Evolutionary conservation across 306 rosid species (phyloP).

Genomic region (Pyrus bretschneideri): DNA sequence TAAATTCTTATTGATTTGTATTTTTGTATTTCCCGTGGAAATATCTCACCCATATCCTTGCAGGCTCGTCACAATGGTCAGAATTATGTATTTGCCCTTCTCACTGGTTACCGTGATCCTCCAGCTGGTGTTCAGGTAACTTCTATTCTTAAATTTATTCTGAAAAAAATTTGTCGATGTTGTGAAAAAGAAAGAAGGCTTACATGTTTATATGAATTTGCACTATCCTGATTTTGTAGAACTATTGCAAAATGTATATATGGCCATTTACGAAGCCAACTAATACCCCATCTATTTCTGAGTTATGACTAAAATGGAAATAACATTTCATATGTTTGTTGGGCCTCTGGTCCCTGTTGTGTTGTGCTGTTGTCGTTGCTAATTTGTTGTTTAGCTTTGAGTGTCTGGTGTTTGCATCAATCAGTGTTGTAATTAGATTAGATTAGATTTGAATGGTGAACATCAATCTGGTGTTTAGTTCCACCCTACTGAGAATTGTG

Average conservation of each 20-base stretch:
- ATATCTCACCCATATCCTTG: constrained; percentile 15
- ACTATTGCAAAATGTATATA: neutral
- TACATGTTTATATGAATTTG: neutral
- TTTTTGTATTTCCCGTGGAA: neutral
- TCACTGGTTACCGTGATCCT: constrained; percentile 93
- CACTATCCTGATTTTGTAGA: neutral
- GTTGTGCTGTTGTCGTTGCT: neutral
- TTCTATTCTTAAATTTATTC: neutral
- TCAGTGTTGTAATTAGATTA: neutral
- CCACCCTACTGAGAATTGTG: neutral
- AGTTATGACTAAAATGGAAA: neutral
- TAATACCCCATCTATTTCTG: too few species aligned
- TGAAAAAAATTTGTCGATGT: neutral
- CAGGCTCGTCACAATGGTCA: constrained; percentile 99
- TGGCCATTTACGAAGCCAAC: neutral
- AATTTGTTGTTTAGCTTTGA: neutral
- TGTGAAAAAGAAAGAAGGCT: neutral
- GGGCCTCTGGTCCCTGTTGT: neutral
- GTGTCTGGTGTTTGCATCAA: neutral
- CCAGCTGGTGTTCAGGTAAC: constrained; percentile 89
- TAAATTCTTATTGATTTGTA: constrained; percentile 1
- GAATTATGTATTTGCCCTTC: constrained; percentile 82
- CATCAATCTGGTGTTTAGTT: neutral
- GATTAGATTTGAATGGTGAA: neutral
- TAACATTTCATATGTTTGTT: neutral